These are phyloP conservation scores for Ramularia endophylla DNA, from an alignment of 2,329 filamentous ascomycete genomes.

Conservation along the genomic window DNA sequence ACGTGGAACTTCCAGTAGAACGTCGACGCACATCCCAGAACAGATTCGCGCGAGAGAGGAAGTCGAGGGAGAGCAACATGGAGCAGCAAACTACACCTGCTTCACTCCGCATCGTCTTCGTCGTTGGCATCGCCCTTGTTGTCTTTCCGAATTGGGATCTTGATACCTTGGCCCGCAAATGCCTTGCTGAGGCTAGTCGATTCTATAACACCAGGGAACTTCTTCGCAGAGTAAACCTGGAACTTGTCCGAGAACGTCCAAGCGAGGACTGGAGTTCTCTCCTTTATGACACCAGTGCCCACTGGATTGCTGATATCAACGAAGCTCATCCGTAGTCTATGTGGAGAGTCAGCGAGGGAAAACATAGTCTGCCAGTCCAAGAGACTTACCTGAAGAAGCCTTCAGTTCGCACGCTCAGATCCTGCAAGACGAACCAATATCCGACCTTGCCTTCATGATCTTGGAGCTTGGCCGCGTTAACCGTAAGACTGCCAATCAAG, in stretches of 20 bases:
- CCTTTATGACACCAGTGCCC: conserved; percentile 58
- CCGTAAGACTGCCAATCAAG: conserved; percentile 83
- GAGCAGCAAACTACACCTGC: too few relatives aligned
- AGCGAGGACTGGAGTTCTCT: conserved; percentile 74
- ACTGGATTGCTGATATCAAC: conserved; percentile 65
- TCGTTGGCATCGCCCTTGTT: conserved; percentile 42
- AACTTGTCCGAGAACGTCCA: conserved; percentile 83
- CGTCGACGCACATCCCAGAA: too few relatives aligned
- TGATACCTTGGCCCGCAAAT: conserved; percentile 90
- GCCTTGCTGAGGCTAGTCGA: conserved; percentile 85
- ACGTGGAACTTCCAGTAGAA: too few relatives aligned
- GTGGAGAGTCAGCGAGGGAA: conserved; percentile 12
- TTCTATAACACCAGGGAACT: conserved; percentile 95
- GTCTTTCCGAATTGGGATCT: conserved; percentile 93
- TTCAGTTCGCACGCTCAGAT: conserved; percentile 89
- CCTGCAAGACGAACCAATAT: conserved; percentile 95
- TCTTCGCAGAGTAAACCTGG: conserved; percentile 94
- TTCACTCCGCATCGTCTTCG: conserved; percentile 36
- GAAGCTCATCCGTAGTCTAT: conserved; percentile 65
- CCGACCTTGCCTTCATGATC: conserved; percentile 76
- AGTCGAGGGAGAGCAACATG: too few relatives aligned
- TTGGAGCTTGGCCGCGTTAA: conserved; percentile 77
- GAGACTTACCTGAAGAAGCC: conserved; percentile 72
- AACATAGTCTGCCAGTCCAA: background rate
- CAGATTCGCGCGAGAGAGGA: too few relatives aligned